Evolutionary conservation across 75 land plant genomes (phyloP), one percentile per base, ranked within the genome.

Genomic region (Selaginella moellendorffii): DNA sequence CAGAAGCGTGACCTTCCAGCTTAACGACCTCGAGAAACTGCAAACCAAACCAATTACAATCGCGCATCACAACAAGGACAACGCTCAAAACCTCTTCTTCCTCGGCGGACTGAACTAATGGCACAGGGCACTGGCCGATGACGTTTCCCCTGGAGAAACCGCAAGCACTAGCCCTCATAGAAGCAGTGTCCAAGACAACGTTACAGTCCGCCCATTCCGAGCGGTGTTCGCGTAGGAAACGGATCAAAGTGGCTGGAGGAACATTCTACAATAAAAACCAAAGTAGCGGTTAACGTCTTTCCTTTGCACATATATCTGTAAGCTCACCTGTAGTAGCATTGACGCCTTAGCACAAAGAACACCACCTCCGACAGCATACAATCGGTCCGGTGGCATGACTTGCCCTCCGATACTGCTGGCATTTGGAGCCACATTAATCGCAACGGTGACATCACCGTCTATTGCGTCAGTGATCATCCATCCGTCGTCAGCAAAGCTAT

Each of bases 281-380:
- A 61, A 24, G 26, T 1, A 31, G n/a, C n/a, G n/a, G n/a, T n/a
- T n/a, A n/a, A n/a, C n/a, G n/a, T n/a, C n/a, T n/a, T n/a, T n/a
- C n/a, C n/a, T n/a, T n/a, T n/a, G n/a, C n/a, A n/a, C n/a, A n/a
- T n/a, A n/a, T n/a, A n/a, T n/a, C n/a, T n/a, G n/a, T n/a, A n/a
- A n/a, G n/a, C 63, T 54, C 0, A 86, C 97, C 85, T 86, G 96
- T 51, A 90, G 66, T 28, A 90, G 80, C 91, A 90, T 90, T 12
- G 91, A 90, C 54, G 97, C 91, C 61, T 84, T 86, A 18, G 92
- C 97, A 74, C 97, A 91, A 24, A 91, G 71, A 18, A 91, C 78
- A 29, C 79, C 82, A 68, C 75, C 81, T 62, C 70, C 79, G 29
- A 77, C 51, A 18, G 85, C 31, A 24, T 77, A 63, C 59, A 81